Evolutionary conservation across 495 filamentous ascomycete genomes (phyloP).

Genomic region (Trichoderma parareesei): DNA sequence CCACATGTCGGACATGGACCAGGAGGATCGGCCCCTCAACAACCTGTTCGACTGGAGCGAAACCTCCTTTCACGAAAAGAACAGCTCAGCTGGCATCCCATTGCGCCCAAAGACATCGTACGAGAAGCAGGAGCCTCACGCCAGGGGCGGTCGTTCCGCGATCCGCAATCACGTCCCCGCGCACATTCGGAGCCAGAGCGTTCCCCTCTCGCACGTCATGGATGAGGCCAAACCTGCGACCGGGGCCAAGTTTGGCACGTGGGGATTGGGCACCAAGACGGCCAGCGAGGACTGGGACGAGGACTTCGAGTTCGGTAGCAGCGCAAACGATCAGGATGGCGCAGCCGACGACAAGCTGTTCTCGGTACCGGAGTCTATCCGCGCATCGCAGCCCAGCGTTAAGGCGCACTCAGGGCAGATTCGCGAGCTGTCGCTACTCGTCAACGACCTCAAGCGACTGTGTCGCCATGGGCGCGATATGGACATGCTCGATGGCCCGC

Average conservation of each 20-base stretch:
- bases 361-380: constrained; percentile 69
- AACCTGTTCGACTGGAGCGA: constrained; percentile 88
- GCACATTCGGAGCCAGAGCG: constrained; percentile 89
- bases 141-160: constrained; percentile 62
- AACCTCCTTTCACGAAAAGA: constrained; percentile 48
- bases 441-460: constrained; percentile 57
- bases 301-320: constrained; percentile 69
- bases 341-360: constrained; percentile 39
- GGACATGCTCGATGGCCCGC: constrained; percentile 53
- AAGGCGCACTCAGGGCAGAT: constrained; percentile 83
- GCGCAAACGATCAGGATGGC: constrained; percentile 30
- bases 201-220: constrained; percentile 71
- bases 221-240: constrained; percentile 45
- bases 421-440: constrained; percentile 71
- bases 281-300: constrained; percentile 81
- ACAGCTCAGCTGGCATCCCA: constrained; percentile 44
- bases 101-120: constrained; percentile 81
- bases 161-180: constrained; percentile 69
- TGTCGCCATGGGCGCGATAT: constrained; percentile 66
- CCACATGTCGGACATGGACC: constrained; percentile 22
- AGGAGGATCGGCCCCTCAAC: constrained; percentile 43
- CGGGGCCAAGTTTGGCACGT: constrained; percentile 73
- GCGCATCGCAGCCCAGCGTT: constrained; percentile 76
- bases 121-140: constrained; percentile 71
- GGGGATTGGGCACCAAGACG: constrained; percentile 76